A percentile compares a stretch with the other conserved stretches of the same genome.
Evolutionary conservation across 176 grass and related monocot species (phyloP).

Genomic region (Ananas comosus): DNA sequence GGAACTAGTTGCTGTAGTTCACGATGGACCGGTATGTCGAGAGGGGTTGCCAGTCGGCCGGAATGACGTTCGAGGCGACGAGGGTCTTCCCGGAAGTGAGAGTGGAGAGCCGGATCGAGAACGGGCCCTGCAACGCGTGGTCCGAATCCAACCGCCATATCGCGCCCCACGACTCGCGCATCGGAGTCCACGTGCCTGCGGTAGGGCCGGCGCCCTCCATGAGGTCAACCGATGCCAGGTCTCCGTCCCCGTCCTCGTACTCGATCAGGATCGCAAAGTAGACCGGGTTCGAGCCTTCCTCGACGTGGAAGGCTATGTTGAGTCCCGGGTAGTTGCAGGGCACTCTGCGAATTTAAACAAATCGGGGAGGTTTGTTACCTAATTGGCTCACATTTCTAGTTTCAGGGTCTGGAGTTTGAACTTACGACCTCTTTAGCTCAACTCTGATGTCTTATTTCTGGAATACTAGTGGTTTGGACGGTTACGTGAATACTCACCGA

Average conservation of each 20-base stretch:
- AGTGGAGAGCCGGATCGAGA: constrained; percentile 54
- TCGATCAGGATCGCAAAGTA: constrained; percentile 72
- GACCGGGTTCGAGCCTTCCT: constrained; percentile 61
- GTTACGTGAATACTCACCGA: constrained; percentile 27
- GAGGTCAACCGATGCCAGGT: constrained; percentile 71
- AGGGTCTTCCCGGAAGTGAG: constrained; percentile 40
- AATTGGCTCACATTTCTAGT: not conserved
- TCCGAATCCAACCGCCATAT: constrained; percentile 51
- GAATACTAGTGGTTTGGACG: constrained; percentile 1
- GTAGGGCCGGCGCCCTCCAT: constrained; percentile 32
- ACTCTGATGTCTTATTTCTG: not conserved
- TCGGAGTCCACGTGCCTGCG: constrained; percentile 38
- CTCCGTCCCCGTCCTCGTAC: constrained; percentile 91
- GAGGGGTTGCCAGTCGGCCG: constrained; percentile 46
- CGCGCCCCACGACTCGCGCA: constrained; percentile 51
- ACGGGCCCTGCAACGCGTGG: constrained; percentile 33
- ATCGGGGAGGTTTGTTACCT: not conserved
- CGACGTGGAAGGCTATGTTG: constrained; percentile 73
- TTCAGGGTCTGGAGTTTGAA: not conserved
- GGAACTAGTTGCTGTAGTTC: not conserved
- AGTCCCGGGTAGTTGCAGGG: constrained; percentile 74
- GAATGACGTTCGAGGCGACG: constrained; percentile 63
- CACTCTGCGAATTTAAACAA: constrained; percentile 37
- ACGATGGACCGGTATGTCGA: constrained; percentile 41
- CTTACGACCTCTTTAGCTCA: not conserved